Base-by-base conservation (phyloP, 441 rosid species). In the Omphalea diandra region DNA sequence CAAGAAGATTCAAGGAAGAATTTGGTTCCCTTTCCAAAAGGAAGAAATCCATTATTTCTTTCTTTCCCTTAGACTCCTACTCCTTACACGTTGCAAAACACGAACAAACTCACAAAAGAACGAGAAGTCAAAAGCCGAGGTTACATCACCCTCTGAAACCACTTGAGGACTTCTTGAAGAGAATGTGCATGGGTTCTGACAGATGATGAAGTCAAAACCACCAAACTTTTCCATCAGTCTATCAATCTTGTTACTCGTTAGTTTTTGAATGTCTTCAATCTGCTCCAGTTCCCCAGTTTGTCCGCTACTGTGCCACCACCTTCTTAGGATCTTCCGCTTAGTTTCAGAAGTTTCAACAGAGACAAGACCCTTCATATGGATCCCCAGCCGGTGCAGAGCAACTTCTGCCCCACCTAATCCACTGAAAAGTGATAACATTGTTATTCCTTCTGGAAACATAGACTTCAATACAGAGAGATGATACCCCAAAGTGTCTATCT, bases 351-450 rank as follows among this genome's bases (percentile, higher is more conserved):
- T 65, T 76, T 95, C 99, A 43, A 95, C 80, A 0, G 89, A 85
- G 74, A 88, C 93, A 32, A 89, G 86, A 18, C 81, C 90, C 73
- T 89, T 90, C 81, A 95, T 73, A 63, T 5, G 87, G 65, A 93
- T 79, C 56, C 96, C 94, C n/a, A 90, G 98, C n/a, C 86, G 88
- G 80, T 83, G 75, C 63, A 93, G 74, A 24, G 92, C 74, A 35
- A 89, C 79, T 76, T 86, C 94, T 6, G 86, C 91, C 38, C 99
- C 99, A 26, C 96, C 97, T 0, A 88, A 83, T 52, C 99, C 96
- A 17, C 87, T 85, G 69, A 88, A 93, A 66, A 90, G 38, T 17
- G 98, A 95, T 75, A 93, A 33, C 81, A 95, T 64, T 26, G 93
- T 86, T 76, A 90, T 43, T 62, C 99, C 98, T 68, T 69, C 81